Evolutionary conservation across 768 basidiomycete genomes (phyloP), one percentile per base, ranked within the genome.

Genomic region (Guyanaporus albipodus): DNA sequence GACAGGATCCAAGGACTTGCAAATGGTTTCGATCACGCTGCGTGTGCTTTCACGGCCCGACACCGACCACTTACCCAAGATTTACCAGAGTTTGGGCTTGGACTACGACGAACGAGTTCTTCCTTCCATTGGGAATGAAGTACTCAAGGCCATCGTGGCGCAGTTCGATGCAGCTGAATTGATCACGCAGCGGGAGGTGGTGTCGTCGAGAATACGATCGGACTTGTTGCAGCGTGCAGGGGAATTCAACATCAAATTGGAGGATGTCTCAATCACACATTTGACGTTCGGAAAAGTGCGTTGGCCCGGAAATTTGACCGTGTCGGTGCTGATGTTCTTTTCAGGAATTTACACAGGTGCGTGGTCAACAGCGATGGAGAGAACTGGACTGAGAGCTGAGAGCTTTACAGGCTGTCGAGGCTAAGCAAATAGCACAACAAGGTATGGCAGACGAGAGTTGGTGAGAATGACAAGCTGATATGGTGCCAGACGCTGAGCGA

Each of bases 381-480:
- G 23, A 32, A 33, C 36, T 1, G 17, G 37, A 37, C 28, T 43
- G 33, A 53, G 17, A 17, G 15, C 38, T 15, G 8, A 22, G 45
- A 0, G 39, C 11, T 24, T 38, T 46, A 27, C 38, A 76, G 83
- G 96, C 96, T n/a, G 96, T 99, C 8, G 96, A 99, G 71, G 95
- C 95, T 32, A 99, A 99, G 69, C 96, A 98, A 69, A 97, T 99
- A 66, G 96, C 96, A 9, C 96, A 99, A 67, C 96, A 99, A 79
- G 90, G 90, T 91, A 57, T 38, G 72, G 53, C 4, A n/a, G 34
- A 22, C 18, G 23, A 39, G 39, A 18, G 24, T 32, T 24, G n/a
- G 19, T 2, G 6, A 3, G 31, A 18, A 19, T 39, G 39, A 44
- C 38, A 14, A n/a, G 38, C 61, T 64, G 38, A 65, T 52, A 10